Evolutionary conservation across 2,329 filamentous ascomycete genomes (phyloP), one percentile per base, ranked within the genome.

Genomic region (Clonostachys solani): DNA sequence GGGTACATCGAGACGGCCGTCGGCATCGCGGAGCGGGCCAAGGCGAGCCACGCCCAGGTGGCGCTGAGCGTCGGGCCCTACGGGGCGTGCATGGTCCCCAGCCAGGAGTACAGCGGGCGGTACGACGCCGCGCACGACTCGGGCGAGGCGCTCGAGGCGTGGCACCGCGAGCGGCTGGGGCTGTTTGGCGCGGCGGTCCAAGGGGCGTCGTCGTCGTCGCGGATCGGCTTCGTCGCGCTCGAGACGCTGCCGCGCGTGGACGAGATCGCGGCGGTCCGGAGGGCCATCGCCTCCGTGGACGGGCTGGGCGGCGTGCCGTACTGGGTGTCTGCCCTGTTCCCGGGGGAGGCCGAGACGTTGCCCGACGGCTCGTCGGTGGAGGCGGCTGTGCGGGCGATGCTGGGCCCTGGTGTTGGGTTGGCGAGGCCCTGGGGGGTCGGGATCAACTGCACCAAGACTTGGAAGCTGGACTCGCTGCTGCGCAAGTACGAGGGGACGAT

Each of bases 371-470:
- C 66, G 51, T 60, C 58, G 4, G 64, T 65, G 3, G 60, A 63
- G 18, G 52, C 58, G 6, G 60, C 64, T 6, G 57, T 70, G 15
- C 51, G 56, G 12, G 61, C 64, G 6, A 71, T 74, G 68, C 57
- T 76, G 4, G 56, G 57, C 1, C 13, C 43, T 1, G 54, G 51
- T 5, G 50, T 62, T 5, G 23, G 23, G 23, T 9, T 4, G 9
- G 23, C 10, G 23, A 29, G 23, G 23, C 83, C 83, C 0, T 83
- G 78, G 77, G 83, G 78, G 0, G 72, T 88, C 19, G 84, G 84
- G 2, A 75, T 87, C 56, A 87, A 87, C 62, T 87, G 84, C 61
- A 87, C 77, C 36, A 86, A 84, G 60, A 74, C 87, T 34, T 71
- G 75, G 44, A 83, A 86, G 59, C 68, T 89, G 33, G 73, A 76